A percentile compares a stretch with the other conserved stretches of the same genome.
Conservation (phyloP, 371 early-diverging fungal species). For the Umbelopsis sp. region DNA sequence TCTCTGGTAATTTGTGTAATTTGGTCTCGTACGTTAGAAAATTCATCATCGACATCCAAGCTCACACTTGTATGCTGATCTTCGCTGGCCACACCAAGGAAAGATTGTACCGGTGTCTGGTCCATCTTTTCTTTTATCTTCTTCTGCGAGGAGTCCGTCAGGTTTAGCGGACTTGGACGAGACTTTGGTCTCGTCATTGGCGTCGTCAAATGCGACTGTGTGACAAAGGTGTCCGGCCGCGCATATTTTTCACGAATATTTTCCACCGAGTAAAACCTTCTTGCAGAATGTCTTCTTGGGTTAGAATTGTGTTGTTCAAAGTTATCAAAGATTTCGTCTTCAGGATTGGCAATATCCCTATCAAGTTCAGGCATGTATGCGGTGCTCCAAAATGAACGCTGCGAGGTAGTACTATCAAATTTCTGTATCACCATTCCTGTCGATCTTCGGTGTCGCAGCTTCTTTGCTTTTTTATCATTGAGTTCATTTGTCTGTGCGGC, state of each 20-base stretch:
- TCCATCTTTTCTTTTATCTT: background rate
- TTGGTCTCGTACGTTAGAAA: background rate
- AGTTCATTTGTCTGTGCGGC: background rate
- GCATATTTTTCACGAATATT: background rate
- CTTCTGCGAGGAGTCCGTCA: background rate
- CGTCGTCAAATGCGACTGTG: background rate
- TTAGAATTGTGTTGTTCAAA: background rate
- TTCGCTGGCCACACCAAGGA: background rate
- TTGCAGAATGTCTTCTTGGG: background rate
- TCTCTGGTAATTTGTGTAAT: slow-evolving; percentile 14
- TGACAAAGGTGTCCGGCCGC: background rate
- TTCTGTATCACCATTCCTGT: slow-evolving; percentile 15
- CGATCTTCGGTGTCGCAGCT: slow-evolving; percentile 18
- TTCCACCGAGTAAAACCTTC: background rate
- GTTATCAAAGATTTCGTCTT: background rate
- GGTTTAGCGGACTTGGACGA: background rate
- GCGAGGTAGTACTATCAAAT: slow-evolving; percentile 13
- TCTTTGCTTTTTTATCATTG: background rate
- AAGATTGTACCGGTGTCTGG: background rate
- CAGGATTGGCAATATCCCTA: background rate
- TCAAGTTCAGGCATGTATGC: background rate
- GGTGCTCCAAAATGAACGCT: slow-evolving; percentile 5
- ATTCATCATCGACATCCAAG: slow-evolving; percentile 1
- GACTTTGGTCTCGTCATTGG: background rate
- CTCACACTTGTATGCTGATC: background rate